Conservation (phyloP, 345 rosid genomes). For the Hibiscus syriacus region DNA sequence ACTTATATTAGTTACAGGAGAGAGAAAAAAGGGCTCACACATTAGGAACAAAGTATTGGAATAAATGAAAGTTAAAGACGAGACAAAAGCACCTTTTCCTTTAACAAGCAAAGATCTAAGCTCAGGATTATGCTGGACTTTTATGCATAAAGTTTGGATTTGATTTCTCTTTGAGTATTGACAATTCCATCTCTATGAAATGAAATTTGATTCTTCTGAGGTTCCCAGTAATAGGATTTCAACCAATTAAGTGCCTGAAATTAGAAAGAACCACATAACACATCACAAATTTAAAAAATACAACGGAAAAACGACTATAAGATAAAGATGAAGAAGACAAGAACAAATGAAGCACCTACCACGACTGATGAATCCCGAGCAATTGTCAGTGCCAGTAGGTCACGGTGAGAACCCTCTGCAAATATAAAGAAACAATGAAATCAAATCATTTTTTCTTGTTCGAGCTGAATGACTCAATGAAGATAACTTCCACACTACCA, state of each 20-base stretch:
- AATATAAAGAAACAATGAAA: slow-evolving; percentile 5
- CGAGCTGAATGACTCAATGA: neutral
- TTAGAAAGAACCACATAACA: slow-evolving; percentile 6
- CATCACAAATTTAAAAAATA: neutral
- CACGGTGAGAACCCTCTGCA: slow-evolving; percentile 84
- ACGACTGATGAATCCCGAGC: slow-evolving; percentile 64
- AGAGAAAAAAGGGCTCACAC: neutral
- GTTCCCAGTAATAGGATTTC: slow-evolving; percentile 72
- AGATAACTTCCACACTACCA: neutral
- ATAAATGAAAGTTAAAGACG: neutral
- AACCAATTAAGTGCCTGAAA: slow-evolving; percentile 85
- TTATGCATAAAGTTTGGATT: slow-evolving; percentile 44
- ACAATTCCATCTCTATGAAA: slow-evolving; percentile 43
- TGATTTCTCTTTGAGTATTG: slow-evolving; percentile 50
- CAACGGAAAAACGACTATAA: neutral
- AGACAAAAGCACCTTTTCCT: slow-evolving; percentile 36
- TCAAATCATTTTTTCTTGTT: neutral
- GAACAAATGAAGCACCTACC: slow-evolving; percentile 29
- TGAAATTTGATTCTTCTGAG: slow-evolving; percentile 56
- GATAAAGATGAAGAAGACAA: neutral
- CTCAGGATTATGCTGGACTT: slow-evolving; percentile 32
- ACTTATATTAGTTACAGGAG: neutral
- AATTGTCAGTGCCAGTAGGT: slow-evolving; percentile 64
- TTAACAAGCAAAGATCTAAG: slow-evolving; percentile 27
- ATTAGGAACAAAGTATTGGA: too few species aligned